Percentiles rank a stretch among this genome's conserved stretches.
phyloP scores from a whole-genome alignment of 1,284 basidiomycete species.

The Cryptococcus sp. region DNA sequence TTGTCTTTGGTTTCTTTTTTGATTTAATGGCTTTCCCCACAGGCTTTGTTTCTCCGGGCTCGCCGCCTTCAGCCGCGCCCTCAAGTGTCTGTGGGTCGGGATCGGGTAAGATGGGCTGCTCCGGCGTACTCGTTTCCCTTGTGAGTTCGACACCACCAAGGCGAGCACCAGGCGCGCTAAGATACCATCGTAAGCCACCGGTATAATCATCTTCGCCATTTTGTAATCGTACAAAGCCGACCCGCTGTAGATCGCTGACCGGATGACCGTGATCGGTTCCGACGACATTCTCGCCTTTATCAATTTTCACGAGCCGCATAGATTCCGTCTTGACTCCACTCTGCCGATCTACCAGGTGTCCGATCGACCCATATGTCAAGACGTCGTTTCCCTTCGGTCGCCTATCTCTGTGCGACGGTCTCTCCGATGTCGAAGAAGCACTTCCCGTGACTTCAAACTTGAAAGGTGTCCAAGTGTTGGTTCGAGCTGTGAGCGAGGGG shows the following conservation, averaged over 20 bases:
- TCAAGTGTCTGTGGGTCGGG: background rate
- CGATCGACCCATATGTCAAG: slow-evolving; percentile 86
- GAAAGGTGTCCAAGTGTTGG: slow-evolving; percentile 43
- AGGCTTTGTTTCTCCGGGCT: background rate
- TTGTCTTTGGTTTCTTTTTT: slow-evolving; percentile 18
- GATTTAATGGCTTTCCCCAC: background rate
- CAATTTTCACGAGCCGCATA: slow-evolving; percentile 84
- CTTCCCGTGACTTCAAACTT: slow-evolving; percentile 22
- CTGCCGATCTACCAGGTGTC: slow-evolving; percentile 75
- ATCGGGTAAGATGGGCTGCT: background rate
- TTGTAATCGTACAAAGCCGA: slow-evolving; percentile 73
- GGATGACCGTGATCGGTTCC: slow-evolving; percentile 62
- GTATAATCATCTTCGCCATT: slow-evolving; percentile 14
- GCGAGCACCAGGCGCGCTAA: slow-evolving; percentile 39
- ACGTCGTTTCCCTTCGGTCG: slow-evolving; percentile 51
- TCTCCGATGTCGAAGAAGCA: background rate
- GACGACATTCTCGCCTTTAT: slow-evolving; percentile 73
- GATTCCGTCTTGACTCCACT: slow-evolving; percentile 82
- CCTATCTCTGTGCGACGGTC: slow-evolving; percentile 55
- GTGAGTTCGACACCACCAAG: slow-evolving; percentile 33
- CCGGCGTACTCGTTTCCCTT: background rate
- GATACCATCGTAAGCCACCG: slow-evolving; percentile 28
- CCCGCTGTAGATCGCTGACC: slow-evolving; percentile 94
- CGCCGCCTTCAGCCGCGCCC: background rate
- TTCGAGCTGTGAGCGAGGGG: slow-evolving; percentile 24